phyloP scores from a whole-genome alignment of 2,329 filamentous ascomycete species.

The Fusarium kyushuense region DNA sequence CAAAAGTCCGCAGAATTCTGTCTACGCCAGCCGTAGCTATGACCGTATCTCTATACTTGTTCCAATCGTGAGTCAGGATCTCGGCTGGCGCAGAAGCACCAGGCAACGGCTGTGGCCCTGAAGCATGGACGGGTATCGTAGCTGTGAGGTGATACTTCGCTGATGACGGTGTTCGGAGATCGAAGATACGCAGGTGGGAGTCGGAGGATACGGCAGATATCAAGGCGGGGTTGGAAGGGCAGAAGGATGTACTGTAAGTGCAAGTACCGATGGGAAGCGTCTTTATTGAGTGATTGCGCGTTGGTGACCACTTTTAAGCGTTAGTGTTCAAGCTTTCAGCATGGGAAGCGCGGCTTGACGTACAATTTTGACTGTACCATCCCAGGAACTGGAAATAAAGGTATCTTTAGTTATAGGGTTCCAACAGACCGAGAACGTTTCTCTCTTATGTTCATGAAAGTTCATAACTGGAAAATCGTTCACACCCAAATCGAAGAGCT shows the following conservation, averaged over 20 bases:
- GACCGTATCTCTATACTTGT: constrained; percentile 90
- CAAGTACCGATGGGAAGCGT: constrained; percentile 93
- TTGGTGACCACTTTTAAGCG: constrained; percentile 79
- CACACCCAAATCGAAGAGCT: constrained; percentile 88
- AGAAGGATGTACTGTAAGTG: constrained; percentile 93
- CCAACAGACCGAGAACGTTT: constrained; percentile 94
- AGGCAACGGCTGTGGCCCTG: constrained; percentile 60
- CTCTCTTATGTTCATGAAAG: constrained; percentile 92
- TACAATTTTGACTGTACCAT: constrained; percentile 91
- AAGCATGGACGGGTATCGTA: constrained; percentile 84
- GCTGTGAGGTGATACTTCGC: constrained; percentile 89
- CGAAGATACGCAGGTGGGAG: constrained; percentile 89
- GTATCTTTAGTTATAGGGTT: constrained; percentile 90
- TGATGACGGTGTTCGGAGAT: constrained; percentile 86
- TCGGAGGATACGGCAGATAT: constrained; percentile 91
- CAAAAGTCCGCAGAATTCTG: constrained; percentile 86
- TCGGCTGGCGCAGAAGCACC: constrained; percentile 74
- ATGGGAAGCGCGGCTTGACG: neutral
- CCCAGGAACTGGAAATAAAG: constrained; percentile 94
- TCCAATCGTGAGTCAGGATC: constrained; percentile 97
- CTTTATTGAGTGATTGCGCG: constrained; percentile 76
- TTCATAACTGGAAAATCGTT: constrained; percentile 88
- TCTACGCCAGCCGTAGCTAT: constrained; percentile 93
- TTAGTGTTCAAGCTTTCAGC: neutral
- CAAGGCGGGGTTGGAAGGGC: constrained; percentile 85